phyloP scores from a whole-genome alignment of 441 rosid genomes.

The Populus tomentosa region DNA sequence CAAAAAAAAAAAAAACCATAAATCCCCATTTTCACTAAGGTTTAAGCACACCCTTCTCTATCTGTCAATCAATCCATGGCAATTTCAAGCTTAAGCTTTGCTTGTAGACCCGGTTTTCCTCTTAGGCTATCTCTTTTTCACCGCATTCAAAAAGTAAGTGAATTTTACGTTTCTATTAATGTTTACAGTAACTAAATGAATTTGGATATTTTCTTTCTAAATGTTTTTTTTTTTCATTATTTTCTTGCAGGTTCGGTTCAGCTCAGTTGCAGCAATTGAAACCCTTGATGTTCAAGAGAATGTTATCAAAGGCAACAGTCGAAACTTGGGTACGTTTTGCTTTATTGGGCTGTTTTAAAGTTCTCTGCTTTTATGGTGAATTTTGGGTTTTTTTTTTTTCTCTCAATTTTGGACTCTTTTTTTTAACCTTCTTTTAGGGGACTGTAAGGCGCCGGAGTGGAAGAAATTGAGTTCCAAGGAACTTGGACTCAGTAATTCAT shows the following conservation, averaged over 20 bases:
- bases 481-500: conserved; percentile 59
- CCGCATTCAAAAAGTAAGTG: conserved; percentile 41
- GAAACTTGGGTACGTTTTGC: conserved; percentile 10
- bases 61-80: conserved; percentile 23
- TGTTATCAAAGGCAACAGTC: conserved; percentile 19
- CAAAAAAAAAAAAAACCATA: background rate
- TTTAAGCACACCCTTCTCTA: background rate
- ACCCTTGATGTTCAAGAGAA: conserved; percentile 41
- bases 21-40: background rate
- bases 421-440: background rate
- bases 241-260: conserved; percentile 34
- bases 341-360: background rate
- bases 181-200: background rate
- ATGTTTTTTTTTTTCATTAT: background rate
- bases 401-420: background rate
- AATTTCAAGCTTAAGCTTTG: conserved; percentile 41
- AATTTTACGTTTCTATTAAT: background rate
- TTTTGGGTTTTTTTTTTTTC: background rate
- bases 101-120: conserved; percentile 38
- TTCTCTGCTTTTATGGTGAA: background rate
- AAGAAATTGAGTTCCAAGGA: conserved; percentile 55
- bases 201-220: background rate
- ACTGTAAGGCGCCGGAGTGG: conserved; percentile 35
- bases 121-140: conserved; percentile 33
- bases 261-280: conserved; percentile 38